A percentile compares a stretch with the other conserved stretches of the same genome.
These are phyloP conservation scores for Cryptococcus sp. DNA, from an alignment of 1,284 basidiomycete species.

Conservation along the genomic window DNA sequence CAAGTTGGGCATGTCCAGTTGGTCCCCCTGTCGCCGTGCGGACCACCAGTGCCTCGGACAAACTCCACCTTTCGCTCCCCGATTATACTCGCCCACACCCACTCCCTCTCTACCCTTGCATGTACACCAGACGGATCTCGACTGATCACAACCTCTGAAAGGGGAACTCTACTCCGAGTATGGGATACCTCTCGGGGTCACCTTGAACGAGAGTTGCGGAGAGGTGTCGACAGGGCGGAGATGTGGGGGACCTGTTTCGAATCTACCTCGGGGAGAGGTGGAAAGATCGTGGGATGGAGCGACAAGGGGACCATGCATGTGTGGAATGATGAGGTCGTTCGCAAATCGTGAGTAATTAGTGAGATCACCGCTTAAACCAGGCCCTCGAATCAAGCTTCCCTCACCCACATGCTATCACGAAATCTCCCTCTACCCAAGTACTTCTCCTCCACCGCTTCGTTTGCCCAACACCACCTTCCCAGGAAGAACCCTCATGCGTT, in stretches of 20 bases:
- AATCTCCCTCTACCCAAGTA: conserved; percentile 83
- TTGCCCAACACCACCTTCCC: conserved; percentile 87
- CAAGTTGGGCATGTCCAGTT: conserved; percentile 89
- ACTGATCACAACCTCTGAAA: conserved; percentile 76
- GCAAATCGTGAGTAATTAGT: conserved; percentile 7
- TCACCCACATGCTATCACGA: conserved; percentile 67
- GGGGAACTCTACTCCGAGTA: conserved; percentile 81
- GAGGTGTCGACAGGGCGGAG: conserved; percentile 84
- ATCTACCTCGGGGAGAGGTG: neutral
- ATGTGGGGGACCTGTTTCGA: conserved; percentile 72
- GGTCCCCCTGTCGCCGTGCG: conserved; percentile 75
- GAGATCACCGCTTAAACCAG: neutral
- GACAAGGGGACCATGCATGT: conserved; percentile 96
- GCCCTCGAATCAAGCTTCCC: conserved; percentile 48
- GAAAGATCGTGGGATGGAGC: conserved; percentile 56
- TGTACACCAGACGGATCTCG: conserved; percentile 71
- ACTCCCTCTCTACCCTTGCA: conserved; percentile 70
- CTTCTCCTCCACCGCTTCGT: conserved; percentile 88
- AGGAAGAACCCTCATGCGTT: conserved; percentile 46
- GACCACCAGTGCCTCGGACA: conserved; percentile 24
- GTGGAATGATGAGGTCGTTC: conserved; percentile 51
- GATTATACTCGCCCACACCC: conserved; percentile 81
- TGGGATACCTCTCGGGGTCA: conserved; percentile 78
- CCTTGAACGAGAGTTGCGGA: conserved; percentile 71
- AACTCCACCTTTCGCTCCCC: conserved; percentile 47